Base-by-base conservation (phyloP, 345 rosid genomes). In the Melaleuca quinquenervia region DNA sequence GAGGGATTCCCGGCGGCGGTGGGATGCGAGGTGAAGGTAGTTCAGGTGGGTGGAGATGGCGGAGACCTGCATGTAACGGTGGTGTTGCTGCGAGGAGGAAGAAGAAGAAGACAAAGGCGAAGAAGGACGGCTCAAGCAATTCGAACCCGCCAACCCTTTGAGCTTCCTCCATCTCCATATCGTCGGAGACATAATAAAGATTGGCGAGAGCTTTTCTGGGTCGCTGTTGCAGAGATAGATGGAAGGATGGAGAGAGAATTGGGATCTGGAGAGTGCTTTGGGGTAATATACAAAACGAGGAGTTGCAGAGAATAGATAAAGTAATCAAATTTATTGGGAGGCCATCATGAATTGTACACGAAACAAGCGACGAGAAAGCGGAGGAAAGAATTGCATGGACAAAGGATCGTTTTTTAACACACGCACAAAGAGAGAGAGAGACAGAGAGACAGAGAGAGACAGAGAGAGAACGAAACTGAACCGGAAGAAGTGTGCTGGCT, bases 141-240 rank as follows among this genome's bases (percentile, higher is more conserved):
- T 80, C 82, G 88, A 27, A 29, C 70, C 41, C 5, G 85, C 87
- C 82, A 86, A 41, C 60, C 88, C 90, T 88, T 87, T 92, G 85
- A 93, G 90, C 91, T 85, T 91, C 91, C 89, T 90, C 94, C 95
- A 95, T 92, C 95, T 88, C 96, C 94, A 93, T 53, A 94, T 91
- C 85, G 93, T 92, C 86, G 93, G 78, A 70, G 78, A 70, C 78
- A 70, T 70, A 36, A 21, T 16, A 82, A 82, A 82, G 55, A n/a
- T 48, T n/a, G 84, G 58, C 26, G 84, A 48, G 3, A 82, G 58
- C 53, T 13, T n/a, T 50, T 29, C 84, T 29, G 55, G 84, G 44
- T 24, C 56, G 84, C 84, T 22, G 55, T 24, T 52, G 26, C 44
- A 49, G 24, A 51, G 55, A 29, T 24, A 52, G 53, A 3, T 27